Base-by-base conservation (phyloP, 2,329 filamentous ascomycete genomes). In the Fusarium armeniacum region DNA sequence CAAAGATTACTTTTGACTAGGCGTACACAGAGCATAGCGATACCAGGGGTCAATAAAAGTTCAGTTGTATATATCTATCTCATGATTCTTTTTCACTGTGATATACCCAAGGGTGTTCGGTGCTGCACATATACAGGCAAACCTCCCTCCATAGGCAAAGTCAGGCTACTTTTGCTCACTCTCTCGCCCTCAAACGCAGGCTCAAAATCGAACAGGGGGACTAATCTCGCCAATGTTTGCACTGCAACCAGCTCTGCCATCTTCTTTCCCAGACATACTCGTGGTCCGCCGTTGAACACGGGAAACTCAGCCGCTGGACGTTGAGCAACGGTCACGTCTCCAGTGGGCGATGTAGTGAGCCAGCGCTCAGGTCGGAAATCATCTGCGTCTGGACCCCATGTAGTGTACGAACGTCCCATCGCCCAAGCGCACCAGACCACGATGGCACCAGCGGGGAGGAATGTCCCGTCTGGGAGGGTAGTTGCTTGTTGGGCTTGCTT, bases 341-440 rank as follows among this genome's bases (percentile, higher is more conserved):
- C 67, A n/a, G 63, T 44, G 3, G 45, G 20, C 3, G 58, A 68
- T 12, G 80, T 76, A 3, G 76, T 73, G 4, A 91, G 76, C 85
- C 87, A 91, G 44, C 89, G 80, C 53, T 85, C 84, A 0, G 89
- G 89, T 5, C 80, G 81, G 69, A 90, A 91, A 0, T 73, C 72
- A 41, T 86, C 84, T 9, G 87, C 84, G 67, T 90, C 86, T 0
- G 79, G 75, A 7, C 88, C 88, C 87, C 88, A 91, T 0, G 81
- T 88, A 3, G 78, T 69, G 12, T 69, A 76, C 1, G 88, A 89
- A 13, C 88, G 82, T 66, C 89, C 88, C 83, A 90, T 87, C 1
- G 89, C 86, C 86, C 88, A 91, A 5, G 87, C 81, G 65, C 86
- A 89, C 88, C 88, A 91, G 5, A 90, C 79, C 4, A 91, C 79